Evolutionary conservation across 1,284 basidiomycete genomes (phyloP), one percentile per base, ranked within the genome.

Genomic region (Coriolopsis trogii): DNA sequence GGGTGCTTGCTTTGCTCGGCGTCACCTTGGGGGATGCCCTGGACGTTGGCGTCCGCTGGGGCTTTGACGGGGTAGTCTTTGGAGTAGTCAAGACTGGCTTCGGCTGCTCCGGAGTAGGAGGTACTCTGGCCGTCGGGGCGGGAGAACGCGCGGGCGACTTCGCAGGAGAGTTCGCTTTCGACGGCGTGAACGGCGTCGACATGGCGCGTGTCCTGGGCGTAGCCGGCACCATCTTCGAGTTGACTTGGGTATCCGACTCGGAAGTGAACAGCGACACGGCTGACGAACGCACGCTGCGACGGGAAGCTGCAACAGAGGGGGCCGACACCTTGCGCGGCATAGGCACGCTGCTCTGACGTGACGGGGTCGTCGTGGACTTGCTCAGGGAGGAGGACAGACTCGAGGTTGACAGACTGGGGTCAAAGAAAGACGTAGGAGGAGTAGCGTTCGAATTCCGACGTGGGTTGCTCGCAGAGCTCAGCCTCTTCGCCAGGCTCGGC

Each of bases 201-300:
- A 62, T 57, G 24, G 68, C 62, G 58, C 71, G 65, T 63, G 64
- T 54, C 48, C 71, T 68, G 58, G 76, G 71, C 10, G 65, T 66
- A 10, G 72, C 64, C 15, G 75, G 73, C 44, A 68, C 64, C 53
- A 55, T 53, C 45, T 61, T 53, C 55, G 26, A 36, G 61, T 68
- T 65, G 47, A 62, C 63, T 6, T 59, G 41, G 48, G 55, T 44
- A 48, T 64, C 55, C 58, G 65, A 55, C 48, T 56, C 62, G 34
- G 56, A 41, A 36, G 65, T 61, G 43, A 65, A 62, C 31, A 68
- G 56, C 29, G 70, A 67, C n/a, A 61, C 43, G 6, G 66, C 64
- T 24, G 57, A 50, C 10, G 68, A 65, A n/a, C 65, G 68, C 40
- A 61, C 49, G 33, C 51, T 65, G 39, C 64, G 58, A 28, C 63